A percentile compares a stretch with the other conserved stretches of the same genome.
Evolutionary conservation across 305 asterid genomes (phyloP).

Genomic region (Fraxinus velutina): DNA sequence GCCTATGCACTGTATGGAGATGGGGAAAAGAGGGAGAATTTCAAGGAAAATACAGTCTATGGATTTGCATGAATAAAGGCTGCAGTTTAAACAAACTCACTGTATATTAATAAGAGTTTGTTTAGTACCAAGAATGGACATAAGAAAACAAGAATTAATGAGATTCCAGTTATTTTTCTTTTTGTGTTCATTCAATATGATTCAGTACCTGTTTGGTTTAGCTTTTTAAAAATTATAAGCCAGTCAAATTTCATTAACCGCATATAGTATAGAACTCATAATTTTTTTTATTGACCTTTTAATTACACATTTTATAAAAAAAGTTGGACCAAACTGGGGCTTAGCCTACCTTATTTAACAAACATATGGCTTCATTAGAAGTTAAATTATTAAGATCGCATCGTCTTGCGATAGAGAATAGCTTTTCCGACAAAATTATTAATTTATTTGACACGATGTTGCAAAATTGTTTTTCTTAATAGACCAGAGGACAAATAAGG

Average conservation of each 20-base stretch:
- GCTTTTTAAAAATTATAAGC: no score
- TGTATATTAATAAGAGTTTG: background rate
- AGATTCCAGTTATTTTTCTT: background rate
- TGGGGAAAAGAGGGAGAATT: conserved; percentile 53
- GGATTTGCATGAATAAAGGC: background rate
- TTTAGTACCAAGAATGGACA: background rate
- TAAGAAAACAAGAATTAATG: no score
- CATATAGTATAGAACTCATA: no score
- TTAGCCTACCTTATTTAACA: background rate
- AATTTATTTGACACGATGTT: no score
- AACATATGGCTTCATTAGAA: background rate
- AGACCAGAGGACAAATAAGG: no score
- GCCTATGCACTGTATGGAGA: conserved; percentile 82
- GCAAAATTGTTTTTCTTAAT: no score
- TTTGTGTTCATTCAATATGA: background rate
- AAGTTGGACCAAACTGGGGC: background rate
- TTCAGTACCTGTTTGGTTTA: background rate
- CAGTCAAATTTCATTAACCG: no score
- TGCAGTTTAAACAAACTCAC: background rate
- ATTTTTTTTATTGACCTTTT: no score
- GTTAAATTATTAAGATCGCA: background rate
- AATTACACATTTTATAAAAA: no score
- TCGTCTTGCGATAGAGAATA: background rate
- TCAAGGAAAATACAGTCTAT: conserved; percentile 34
- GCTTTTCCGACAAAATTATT: no score